Evolutionary conservation across 805 yeast species (phyloP), one percentile per base, ranked within the genome.

Genomic region (Suhomyces xylopsoci): DNA sequence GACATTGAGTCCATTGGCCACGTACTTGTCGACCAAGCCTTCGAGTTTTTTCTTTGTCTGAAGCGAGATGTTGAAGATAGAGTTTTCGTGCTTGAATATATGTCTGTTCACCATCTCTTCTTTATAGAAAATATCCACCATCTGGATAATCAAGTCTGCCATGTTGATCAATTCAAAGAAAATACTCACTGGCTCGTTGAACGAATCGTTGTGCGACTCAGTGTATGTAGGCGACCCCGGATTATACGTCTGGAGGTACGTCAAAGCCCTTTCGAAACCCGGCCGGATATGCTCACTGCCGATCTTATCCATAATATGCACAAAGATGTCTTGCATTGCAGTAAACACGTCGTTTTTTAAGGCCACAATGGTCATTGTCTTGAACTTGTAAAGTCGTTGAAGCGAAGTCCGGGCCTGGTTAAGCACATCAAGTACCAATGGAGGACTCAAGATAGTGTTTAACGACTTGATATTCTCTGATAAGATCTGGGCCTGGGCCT

Each of bases 101-200:
- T 76, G 73, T 38, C 80, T 76, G 50, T 74, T 67, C 7, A 83
- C 66, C 58, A 93, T 77, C 65, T 93, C 98, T 65, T 89, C 92
- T 60, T 88, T 87, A 70, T 90, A 93, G 60, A 94, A 94, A 5
- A 90, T 89, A 49, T 88, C 91, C 44, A 92, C 73, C 96, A 93
- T 90, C 65, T 93, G 97, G 61, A 90, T 86, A 20, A 94, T 89
- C 52, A 93, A 74, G 67, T 93, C 99, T 4, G 97, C 97, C 54
- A 90, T 85, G 60, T 92, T 94, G 34, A 94, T 94, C 52, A 94
- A 78, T 64, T 93, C 97, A 15, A 96, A 87, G 61, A 94, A 93
- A 45, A 88, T 82, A 0, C 87, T 87, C 50, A 93, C 75, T 0
- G 98, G 98, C 56, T 88, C 96, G n/a, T 88, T 85, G 7, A 79